These are phyloP conservation scores for Rickenella mellea DNA, from an alignment of 768 basidiomycete genomes.

Conservation along the genomic window DNA sequence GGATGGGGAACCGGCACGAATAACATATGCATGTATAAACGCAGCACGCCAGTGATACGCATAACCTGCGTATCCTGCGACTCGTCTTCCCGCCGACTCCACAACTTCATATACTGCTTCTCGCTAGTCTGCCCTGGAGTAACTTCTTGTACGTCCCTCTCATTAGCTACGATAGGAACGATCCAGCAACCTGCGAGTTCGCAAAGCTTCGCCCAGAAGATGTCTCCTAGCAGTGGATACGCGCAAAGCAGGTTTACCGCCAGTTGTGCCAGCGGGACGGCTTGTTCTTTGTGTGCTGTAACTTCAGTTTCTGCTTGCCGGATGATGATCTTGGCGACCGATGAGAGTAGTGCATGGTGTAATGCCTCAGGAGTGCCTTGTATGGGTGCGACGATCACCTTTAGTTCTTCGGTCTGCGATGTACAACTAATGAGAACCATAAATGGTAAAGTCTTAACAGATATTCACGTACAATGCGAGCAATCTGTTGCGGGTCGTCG, in stretches of 20 bases:
- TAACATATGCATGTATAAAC: conserved; percentile 78
- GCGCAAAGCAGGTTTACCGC: conserved; percentile 60
- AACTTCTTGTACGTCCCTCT: conserved; percentile 36
- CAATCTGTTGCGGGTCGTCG: conserved; percentile 51
- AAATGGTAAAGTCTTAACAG: conserved; percentile 3
- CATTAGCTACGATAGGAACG: conserved; percentile 54
- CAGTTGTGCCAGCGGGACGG: conserved; percentile 73
- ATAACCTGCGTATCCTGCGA: conserved; percentile 47
- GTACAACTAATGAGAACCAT: conserved; percentile 11
- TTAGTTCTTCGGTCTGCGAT: conserved; percentile 29
- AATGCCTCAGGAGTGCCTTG: conserved; percentile 11
- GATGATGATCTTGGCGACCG: conserved; percentile 82
- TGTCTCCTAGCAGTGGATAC: conserved; percentile 35
- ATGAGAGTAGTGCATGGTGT: conserved; percentile 73
- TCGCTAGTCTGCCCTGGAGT: conserved; percentile 33
- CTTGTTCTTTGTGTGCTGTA: conserved; percentile 77
- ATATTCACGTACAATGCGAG: conserved; percentile 44
- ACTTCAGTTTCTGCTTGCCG: conserved; percentile 93
- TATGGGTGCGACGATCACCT: conserved; percentile 29
- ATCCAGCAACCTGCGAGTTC: conserved; percentile 88
- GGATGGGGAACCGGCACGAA: conserved; percentile 26
- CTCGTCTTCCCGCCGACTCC: conserved; percentile 54
- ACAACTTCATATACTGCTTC: conserved; percentile 36
- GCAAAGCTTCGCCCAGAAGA: conserved; percentile 79
- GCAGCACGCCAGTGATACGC: conserved; percentile 70